Base-by-base conservation (phyloP, 2,329 filamentous ascomycete genomes). In the Mycosphaerella arachidis region DNA sequence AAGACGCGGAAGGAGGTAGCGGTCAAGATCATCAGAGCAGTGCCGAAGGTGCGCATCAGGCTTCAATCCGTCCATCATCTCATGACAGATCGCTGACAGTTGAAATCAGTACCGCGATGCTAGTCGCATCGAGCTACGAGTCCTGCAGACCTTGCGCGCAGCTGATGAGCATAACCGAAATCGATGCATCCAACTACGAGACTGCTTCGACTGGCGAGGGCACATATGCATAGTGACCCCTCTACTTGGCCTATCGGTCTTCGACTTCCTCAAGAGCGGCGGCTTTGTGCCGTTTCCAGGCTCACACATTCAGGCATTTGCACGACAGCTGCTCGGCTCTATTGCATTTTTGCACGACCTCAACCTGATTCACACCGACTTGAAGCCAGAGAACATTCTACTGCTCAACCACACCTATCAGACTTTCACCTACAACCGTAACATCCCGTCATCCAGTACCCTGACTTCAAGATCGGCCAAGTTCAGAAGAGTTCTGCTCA, bases 341-440 rank as follows among this genome's bases (percentile, higher is more conserved):
- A 95, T 99, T 71, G 94, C 94, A 60, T 99, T 97, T 75, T 82
- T 99, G 24, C 94, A 99, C 73, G 94, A 99, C 76, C 84, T 99
- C 18, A 96, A 97, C 74, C 84, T 99, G 66, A 97, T 99, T 62
- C 94, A 99, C 74, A 99, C 94, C 48, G 85, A 88, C 73, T 72
- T 88, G 62, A 88, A 88, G 72, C 85, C 85, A 2, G 85, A 88
- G 73, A 88, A 88, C 66, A 87, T 88, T 62, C 79, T 88, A 18
- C 79, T 88, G 27, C 84, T 87, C 61, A 84, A 83, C 72, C 86
- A 83, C 72, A 77, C 77, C 50, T 88, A 87, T 67, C 85, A 88
- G 70, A 87, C 85, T 1, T 88, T 88, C 69, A 88, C 85, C 37
- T 88, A 88, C 73, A 87, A 87, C 72, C 82, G 85, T 56, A 84